Evolutionary conservation across 2,329 filamentous ascomycete genomes (phyloP).

Genomic region (Zymoseptoria pseudotritici): DNA sequence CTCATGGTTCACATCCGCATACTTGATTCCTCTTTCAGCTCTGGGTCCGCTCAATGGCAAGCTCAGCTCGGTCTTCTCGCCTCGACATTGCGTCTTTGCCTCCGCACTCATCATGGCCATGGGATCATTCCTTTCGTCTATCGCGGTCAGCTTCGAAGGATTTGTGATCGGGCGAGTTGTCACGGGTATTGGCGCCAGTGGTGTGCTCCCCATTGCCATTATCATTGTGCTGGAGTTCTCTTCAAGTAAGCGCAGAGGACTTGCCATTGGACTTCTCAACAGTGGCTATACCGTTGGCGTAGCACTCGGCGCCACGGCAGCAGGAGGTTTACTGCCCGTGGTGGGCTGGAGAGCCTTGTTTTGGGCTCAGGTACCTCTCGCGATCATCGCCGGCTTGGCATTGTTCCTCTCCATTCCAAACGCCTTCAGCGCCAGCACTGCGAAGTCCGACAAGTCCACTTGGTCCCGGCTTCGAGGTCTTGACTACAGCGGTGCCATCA

Average conservation of each 20-base stretch:
- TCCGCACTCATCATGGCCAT: constrained; percentile 52
- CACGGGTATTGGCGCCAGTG: constrained; percentile 62
- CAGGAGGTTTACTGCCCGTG: constrained; percentile 54
- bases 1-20: constrained; percentile 76
- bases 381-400: constrained; percentile 52
- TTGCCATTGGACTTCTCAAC: constrained; percentile 69
- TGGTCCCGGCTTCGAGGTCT: constrained; percentile 53
- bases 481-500: constrained; percentile 65
- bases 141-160: constrained; percentile 49
- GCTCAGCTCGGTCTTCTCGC: constrained; percentile 65
- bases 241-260: constrained; percentile 57
- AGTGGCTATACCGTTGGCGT: constrained; percentile 65
- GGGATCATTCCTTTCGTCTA: constrained; percentile 59
- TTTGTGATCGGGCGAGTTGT: constrained; percentile 65
- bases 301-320: constrained; percentile 62
- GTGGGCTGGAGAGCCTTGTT: constrained; percentile 72
- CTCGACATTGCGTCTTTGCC: constrained; percentile 56
- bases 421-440: constrained; percentile 27
- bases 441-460: constrained; percentile 25
- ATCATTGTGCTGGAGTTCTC: constrained; percentile 72
- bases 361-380: constrained; percentile 60
- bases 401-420: constrained; percentile 60
- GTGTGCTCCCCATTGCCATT: constrained; percentile 64
- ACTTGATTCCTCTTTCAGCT: constrained; percentile 56
- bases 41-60: constrained; percentile 64